Conservation (phyloP, 495 filamentous ascomycete species). For the Glutinoglossum americanum region DNA sequence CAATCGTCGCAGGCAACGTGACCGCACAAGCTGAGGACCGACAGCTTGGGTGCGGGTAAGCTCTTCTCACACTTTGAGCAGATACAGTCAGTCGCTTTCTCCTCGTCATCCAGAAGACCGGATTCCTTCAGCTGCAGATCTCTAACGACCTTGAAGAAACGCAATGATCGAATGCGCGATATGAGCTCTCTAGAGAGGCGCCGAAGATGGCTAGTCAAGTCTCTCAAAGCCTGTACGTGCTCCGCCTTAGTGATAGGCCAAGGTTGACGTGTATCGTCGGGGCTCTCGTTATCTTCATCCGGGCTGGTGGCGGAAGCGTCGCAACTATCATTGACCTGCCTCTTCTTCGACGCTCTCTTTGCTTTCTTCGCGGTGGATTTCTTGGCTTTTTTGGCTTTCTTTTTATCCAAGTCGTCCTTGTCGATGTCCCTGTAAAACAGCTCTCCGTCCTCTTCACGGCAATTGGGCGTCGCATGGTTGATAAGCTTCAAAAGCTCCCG, state of each 20-base stretch:
- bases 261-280: not conserved
- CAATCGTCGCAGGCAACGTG: conserved; percentile 18
- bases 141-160: conserved; percentile 14
- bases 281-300: not conserved
- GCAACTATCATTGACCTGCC: not conserved
- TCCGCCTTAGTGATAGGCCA: not conserved
- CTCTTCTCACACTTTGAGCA: not conserved
- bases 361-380: not conserved
- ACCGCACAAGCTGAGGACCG: conserved; percentile 16
- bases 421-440: conserved; percentile 12
- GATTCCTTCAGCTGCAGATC: conserved; percentile 11
- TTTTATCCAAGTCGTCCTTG: conserved; percentile 7
- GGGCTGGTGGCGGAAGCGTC: not conserved
- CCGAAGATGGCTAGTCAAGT: conserved; percentile 11
- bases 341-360: not conserved
- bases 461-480: conserved; percentile 10
- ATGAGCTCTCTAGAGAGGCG: conserved; percentile 16
- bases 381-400: conserved; percentile 1
- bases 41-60: conserved; percentile 1
- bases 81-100: not conserved
- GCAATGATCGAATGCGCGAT: conserved; percentile 13
- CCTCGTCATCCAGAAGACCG: conserved; percentile 12
- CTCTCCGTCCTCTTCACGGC: conserved; percentile 10
- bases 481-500: conserved; percentile 4
- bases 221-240: conserved; percentile 8